These are phyloP conservation scores for Phoma sp. DNA, from an alignment of 2,329 filamentous ascomycete species.

Conservation along the genomic window DNA sequence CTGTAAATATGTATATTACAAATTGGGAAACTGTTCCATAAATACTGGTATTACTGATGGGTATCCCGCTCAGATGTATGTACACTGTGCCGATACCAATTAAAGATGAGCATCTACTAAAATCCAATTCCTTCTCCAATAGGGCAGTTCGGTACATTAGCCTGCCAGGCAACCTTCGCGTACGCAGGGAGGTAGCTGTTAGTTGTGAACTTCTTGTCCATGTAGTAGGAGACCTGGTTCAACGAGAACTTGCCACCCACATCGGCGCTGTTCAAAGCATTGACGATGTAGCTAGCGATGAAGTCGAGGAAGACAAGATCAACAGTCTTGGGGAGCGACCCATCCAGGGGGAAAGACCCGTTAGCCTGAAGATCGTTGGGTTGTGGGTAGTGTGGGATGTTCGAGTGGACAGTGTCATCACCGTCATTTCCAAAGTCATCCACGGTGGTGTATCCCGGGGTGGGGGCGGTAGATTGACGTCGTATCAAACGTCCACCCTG, in stretches of 20 bases:
- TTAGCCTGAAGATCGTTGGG: slow-evolving; percentile 60
- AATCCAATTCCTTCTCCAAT: slow-evolving; percentile 45
- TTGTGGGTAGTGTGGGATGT: slow-evolving; percentile 55
- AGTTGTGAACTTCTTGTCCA: slow-evolving; percentile 51
- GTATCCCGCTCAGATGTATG: too few relatives aligned
- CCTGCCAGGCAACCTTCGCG: slow-evolving; percentile 51
- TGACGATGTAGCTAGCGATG: slow-evolving; percentile 46
- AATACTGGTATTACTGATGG: too few relatives aligned
- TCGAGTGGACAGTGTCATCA: slow-evolving; percentile 62
- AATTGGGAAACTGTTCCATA: too few relatives aligned
- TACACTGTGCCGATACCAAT: too few relatives aligned
- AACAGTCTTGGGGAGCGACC: slow-evolving; percentile 53
- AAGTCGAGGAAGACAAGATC: slow-evolving; percentile 64
- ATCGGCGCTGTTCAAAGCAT: slow-evolving; percentile 41
- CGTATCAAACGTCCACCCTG: slow-evolving; percentile 54
- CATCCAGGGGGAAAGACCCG: slow-evolving; percentile 56
- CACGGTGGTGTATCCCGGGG: slow-evolving; percentile 60
- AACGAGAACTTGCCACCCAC: slow-evolving; percentile 42
- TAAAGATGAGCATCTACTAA: not conserved
- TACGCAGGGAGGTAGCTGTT: slow-evolving; percentile 52
- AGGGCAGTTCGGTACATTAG: slow-evolving; percentile 49
- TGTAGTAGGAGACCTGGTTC: slow-evolving; percentile 45
- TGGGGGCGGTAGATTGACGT: slow-evolving; percentile 53
- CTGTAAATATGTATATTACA: too few relatives aligned
- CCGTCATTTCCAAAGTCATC: slow-evolving; percentile 65